Evolutionary conservation across 768 basidiomycete species (phyloP).

Genomic region (Thelephora ganbajun): DNA sequence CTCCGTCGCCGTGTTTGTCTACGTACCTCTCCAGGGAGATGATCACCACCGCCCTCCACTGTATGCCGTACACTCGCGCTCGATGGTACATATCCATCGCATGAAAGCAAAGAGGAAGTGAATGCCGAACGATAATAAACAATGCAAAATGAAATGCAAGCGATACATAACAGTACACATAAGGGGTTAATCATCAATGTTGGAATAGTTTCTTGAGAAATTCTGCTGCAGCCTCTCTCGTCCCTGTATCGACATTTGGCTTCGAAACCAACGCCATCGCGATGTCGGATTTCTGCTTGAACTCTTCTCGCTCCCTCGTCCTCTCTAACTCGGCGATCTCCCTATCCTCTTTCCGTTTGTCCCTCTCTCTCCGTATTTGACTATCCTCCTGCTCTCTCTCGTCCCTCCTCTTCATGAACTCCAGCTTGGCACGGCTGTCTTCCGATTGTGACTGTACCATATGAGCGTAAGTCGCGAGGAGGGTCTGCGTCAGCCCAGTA

Average conservation of each 20-base stretch:
- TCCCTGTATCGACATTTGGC: conserved; percentile 38
- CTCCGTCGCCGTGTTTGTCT: too few relatives aligned
- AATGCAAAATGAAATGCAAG: too few relatives aligned
- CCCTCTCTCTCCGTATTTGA: conserved; percentile 32
- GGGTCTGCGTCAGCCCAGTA: conserved; percentile 34
- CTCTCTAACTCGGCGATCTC: conserved; percentile 44
- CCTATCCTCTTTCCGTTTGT: conserved; percentile 37
- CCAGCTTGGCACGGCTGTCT: conserved; percentile 55
- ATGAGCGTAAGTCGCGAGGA: conserved; percentile 38
- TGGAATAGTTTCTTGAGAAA: conserved; percentile 55
- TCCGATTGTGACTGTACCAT: conserved; percentile 55
- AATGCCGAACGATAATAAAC: too few relatives aligned
- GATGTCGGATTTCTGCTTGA: conserved; percentile 49
- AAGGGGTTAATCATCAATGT: neutral
- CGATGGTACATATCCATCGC: too few relatives aligned
- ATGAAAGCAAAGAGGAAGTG: too few relatives aligned
- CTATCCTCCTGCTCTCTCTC: conserved; percentile 57
- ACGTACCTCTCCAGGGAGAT: too few relatives aligned
- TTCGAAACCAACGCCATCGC: conserved; percentile 58
- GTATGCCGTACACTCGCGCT: too few relatives aligned
- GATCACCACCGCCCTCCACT: too few relatives aligned
- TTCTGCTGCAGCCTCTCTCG: conserved; percentile 55
- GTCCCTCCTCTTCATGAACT: conserved; percentile 51
- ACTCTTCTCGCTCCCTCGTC: conserved; percentile 15
- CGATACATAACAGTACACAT: too few relatives aligned